A percentile compares a stretch with the other conserved stretches of the same genome.
Evolutionary conservation across 1,284 basidiomycete species (phyloP).

Genomic region (Apiotrichum akiyoshidainum): DNA sequence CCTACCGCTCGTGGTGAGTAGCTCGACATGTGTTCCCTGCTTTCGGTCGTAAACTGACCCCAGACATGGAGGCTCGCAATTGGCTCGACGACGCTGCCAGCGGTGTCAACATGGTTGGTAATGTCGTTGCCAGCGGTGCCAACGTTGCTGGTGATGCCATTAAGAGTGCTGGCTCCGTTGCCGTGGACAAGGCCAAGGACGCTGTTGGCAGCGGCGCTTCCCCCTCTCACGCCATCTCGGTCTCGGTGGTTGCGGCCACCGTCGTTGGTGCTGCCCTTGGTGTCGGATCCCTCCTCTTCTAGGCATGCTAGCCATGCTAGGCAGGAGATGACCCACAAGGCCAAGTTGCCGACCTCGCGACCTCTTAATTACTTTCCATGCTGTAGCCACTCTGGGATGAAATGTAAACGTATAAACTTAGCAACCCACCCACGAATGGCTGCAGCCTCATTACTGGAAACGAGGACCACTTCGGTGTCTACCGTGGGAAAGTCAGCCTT

Average conservation of each 20-base stretch:
- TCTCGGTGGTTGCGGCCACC: constrained; percentile 5
- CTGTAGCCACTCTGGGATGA: too few relatives aligned
- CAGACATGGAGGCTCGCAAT: neutral
- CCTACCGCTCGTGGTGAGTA: constrained; percentile 13
- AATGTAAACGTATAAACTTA: too few relatives aligned
- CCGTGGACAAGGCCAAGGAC: neutral
- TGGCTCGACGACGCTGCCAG: constrained; percentile 10
- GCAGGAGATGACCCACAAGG: too few relatives aligned
- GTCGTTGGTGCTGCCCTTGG: constrained; percentile 17
- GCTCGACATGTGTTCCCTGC: constrained; percentile 2
- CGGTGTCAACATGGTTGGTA: constrained; percentile 5
- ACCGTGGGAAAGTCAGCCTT: too few relatives aligned
- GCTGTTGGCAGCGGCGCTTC: neutral
- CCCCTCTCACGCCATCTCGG: neutral
- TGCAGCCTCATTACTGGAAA: too few relatives aligned
- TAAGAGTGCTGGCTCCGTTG: constrained; percentile 6
- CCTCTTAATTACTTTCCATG: too few relatives aligned
- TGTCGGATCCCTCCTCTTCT: constrained; percentile 12
- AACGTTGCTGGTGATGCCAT: neutral
- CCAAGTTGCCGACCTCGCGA: too few relatives aligned
- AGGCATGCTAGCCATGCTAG: too few relatives aligned
- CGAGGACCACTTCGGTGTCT: too few relatives aligned
- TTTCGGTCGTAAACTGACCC: neutral
- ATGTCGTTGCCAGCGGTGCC: neutral
- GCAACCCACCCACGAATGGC: too few relatives aligned